Base-by-base conservation (phyloP, 331 rosid species). In the Arachis monticola region DNA sequence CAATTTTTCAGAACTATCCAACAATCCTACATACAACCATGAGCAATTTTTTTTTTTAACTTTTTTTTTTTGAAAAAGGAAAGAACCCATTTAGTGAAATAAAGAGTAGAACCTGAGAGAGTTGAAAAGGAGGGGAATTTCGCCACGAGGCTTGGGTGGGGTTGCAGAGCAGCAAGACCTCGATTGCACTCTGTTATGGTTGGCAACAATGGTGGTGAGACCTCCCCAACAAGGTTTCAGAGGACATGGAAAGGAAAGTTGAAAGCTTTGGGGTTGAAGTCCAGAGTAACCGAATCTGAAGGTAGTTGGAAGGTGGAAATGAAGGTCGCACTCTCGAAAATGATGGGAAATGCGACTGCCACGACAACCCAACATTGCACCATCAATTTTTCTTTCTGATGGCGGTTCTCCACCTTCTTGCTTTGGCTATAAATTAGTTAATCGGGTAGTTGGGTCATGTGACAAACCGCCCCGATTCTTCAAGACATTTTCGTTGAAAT, bases 301-400 rank as follows among this genome's bases (percentile, higher is more conserved):
- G 27, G 41, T 11, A 48, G 13, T 1, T 58, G 47, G 35, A 2
- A 64, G 70, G 13, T 65, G 82, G 14, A 77, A 78, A 80, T 72
- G 87, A 77, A 46, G 42, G 76, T 89, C 79, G 67, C 85, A 87
- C 14, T 81, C 88, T 53, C 89, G 83, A 17, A 88, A 83, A 74
- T 83, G 96, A 51, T 67, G 75, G 47, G 91, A 84, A 58, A 87
- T 69, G 51, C 88, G 96, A 82, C 57, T 78, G 6, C 69, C 82
- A 63, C 90, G 65, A 12, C 83, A 76, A 2, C 78, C 72, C 70
- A 88, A 76, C 93, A 88, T 75, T 69, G 71, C 71, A 73, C 65
- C 79, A 22, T 81, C 74, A 10, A 69, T 8, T 32, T 69, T 30
- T 35, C 40, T 35, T 55, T 52, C 38, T 64, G 27, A 13, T 69